Evolutionary conservation across 805 yeast species (phyloP), one percentile per base, ranked within the genome.

Genomic region (Schizosaccharomyces lindneri): DNA sequence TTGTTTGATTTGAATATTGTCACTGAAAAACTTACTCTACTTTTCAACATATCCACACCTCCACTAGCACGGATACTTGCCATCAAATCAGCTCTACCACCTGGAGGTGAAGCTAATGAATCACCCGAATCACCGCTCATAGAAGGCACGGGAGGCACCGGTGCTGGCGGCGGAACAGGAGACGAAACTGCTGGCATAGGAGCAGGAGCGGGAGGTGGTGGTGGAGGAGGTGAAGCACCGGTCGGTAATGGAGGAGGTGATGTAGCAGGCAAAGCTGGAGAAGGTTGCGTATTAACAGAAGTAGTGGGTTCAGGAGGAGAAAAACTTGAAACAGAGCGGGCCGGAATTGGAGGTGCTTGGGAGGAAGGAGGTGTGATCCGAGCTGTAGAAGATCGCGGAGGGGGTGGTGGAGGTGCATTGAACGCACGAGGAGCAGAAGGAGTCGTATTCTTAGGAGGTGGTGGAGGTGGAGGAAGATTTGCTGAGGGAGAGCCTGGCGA

Each of bases 61-160:
- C 82, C 84, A 0, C 95, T 82, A 48, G 83, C 80, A 66, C 95
- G 77, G 66, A 90, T 90, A 0, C 97, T 87, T 0, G 94, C 85
- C 63, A 90, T 74, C 55, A 90, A 75, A 0, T 95, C 95, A 70
- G 85, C 95, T 66, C 95, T 75, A 0, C 82, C 83, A 1, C 66
- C 72, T 62, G 64, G 63, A 24, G 72, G 19, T 65, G 65, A 2
- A 63, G 68, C 68, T 13, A 68, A 66, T 17, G 69, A 67, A 24
- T 70, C 65, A 0, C 68, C 66, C 21, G 41, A 36, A 36, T 36
- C 41, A 36, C 41, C 41, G 13, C 41, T 36, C 41, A 11, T 13
- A 13, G 41, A 36, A 9, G 67, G 67, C 41, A 63, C 61, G 46
- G 64, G 59, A 2, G 63, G 62, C 21, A 66, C 60, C 2, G 64